Conservation (phyloP, 2,329 filamentous ascomycete species). For the Ceratocystis ficicola region DNA sequence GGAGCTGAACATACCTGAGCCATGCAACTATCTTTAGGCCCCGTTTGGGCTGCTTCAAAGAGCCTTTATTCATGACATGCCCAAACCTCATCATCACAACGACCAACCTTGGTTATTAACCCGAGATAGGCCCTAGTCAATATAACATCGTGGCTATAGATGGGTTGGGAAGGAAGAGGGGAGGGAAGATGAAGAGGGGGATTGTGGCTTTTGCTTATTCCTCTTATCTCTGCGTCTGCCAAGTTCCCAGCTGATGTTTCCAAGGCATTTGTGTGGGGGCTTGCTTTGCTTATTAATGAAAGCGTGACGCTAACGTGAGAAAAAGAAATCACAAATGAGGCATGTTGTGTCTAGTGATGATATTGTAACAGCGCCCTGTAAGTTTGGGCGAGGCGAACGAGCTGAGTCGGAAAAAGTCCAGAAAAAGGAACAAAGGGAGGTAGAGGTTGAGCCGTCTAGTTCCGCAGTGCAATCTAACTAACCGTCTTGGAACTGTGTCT, state of each 20-base stretch:
- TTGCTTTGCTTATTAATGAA: neutral
- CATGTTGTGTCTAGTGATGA: neutral
- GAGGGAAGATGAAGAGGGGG: neutral
- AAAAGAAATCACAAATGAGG: slow-evolving; percentile 11
- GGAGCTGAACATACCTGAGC: neutral
- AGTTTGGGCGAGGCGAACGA: neutral
- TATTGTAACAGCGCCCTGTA: neutral
- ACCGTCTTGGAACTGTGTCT: neutral
- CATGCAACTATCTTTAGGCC: neutral
- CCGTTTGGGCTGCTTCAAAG: neutral
- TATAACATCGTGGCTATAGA: neutral
- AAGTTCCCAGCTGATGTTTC: neutral
- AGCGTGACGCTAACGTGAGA: neutral
- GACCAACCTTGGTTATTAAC: neutral
- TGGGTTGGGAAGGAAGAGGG: neutral
- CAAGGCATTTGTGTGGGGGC: neutral
- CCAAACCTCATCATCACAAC: neutral
- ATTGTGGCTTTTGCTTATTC: neutral
- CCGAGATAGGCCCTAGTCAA: slow-evolving; percentile 6
- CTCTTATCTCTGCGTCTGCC: neutral
- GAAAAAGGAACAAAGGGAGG: neutral
- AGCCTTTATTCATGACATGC: neutral
- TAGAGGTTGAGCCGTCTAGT: neutral
- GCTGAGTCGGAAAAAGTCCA: neutral
- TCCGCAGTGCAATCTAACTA: neutral